These are phyloP conservation scores for Agapanthus africanus DNA, from an alignment of 106 monocot genomes.

Conservation along the genomic window DNA sequence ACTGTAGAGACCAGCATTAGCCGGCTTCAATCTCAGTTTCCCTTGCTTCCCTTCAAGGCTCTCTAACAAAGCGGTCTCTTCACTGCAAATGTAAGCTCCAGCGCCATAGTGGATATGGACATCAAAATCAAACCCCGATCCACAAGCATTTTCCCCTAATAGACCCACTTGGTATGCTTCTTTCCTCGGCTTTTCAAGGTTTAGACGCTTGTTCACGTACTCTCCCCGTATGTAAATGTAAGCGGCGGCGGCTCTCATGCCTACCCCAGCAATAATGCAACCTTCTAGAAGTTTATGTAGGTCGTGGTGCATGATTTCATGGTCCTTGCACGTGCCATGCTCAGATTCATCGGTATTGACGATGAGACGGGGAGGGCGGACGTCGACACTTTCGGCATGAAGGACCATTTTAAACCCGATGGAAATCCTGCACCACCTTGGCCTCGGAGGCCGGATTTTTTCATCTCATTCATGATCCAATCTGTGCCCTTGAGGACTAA, in stretches of 20 bases:
- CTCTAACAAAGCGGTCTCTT: constrained; percentile 65
- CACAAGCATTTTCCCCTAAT: constrained; percentile 72
- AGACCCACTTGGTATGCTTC: constrained; percentile 59
- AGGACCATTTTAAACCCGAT: constrained; percentile 73
- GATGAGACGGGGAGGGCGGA: constrained; percentile 66
- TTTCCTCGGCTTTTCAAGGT: constrained; percentile 61
- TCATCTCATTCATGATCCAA: constrained; percentile 76
- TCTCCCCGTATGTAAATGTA: constrained; percentile 76
- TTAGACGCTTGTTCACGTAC: constrained; percentile 52
- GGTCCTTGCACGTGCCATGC: constrained; percentile 67
- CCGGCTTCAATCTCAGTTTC: constrained; percentile 63
- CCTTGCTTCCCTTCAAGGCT: constrained; percentile 67
- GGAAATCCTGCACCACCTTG: constrained; percentile 77
- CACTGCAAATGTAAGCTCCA: constrained; percentile 73
- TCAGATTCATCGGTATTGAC: constrained; percentile 82
- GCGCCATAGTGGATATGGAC: constrained; percentile 69
- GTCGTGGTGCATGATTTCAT: constrained; percentile 67
- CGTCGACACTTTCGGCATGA: constrained; percentile 83
- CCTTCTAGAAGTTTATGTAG: constrained; percentile 73
- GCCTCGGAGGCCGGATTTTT: constrained; percentile 60
- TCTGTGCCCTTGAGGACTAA: constrained; percentile 59
- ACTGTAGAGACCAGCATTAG: constrained; percentile 68
- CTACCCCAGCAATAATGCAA: constrained; percentile 70
- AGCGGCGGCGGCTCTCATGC: constrained; percentile 63
- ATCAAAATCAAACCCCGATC: constrained; percentile 74